These are phyloP conservation scores for Puccinia hordei DNA, from an alignment of 1,284 basidiomycete genomes.

Conservation along the genomic window DNA sequence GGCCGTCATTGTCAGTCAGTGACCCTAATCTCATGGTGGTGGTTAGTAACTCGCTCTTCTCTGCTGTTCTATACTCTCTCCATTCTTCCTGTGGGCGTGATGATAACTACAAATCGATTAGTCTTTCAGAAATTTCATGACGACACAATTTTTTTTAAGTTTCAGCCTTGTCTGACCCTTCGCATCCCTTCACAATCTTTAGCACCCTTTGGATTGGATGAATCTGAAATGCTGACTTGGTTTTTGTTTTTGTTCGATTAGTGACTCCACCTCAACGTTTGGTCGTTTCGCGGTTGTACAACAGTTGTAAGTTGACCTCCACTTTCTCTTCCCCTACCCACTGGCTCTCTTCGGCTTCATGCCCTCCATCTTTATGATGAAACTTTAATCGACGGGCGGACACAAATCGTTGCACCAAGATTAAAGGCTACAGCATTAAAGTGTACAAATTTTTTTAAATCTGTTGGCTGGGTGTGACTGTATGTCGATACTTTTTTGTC, in stretches of 20 bases:
- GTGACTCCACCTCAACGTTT: too few relatives aligned
- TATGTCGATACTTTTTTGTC: conserved; percentile 18
- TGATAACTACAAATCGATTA: conserved; percentile 11
- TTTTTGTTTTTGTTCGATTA: too few relatives aligned
- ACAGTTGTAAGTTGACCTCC: background rate
- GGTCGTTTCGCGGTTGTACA: too few relatives aligned
- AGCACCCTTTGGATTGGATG: too few relatives aligned
- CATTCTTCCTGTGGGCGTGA: background rate
- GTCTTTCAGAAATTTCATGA: conserved; percentile 15
- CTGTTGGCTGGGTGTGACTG: conserved; percentile 14
- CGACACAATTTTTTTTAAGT: conserved; percentile 15
- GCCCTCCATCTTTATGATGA: background rate
- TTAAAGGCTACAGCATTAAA: background rate
- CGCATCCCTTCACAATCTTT: background rate
- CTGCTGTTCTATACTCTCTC: background rate
- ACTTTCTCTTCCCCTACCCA: background rate
- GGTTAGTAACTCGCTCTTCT: background rate
- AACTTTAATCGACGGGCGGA: conserved; percentile 5
- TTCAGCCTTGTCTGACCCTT: conserved; percentile 21
- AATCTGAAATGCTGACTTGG: too few relatives aligned
- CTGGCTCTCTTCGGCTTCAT: background rate
- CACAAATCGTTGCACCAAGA: conserved; percentile 11
- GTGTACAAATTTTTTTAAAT: conserved; percentile 18
- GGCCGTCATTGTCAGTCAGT: background rate
- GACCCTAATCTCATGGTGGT: background rate